Percentiles rank a stretch among this genome's conserved stretches.
Evolutionary conservation across 2,329 filamentous ascomycete species (phyloP).

Genomic region (Hymenoscyphus occultus): DNA sequence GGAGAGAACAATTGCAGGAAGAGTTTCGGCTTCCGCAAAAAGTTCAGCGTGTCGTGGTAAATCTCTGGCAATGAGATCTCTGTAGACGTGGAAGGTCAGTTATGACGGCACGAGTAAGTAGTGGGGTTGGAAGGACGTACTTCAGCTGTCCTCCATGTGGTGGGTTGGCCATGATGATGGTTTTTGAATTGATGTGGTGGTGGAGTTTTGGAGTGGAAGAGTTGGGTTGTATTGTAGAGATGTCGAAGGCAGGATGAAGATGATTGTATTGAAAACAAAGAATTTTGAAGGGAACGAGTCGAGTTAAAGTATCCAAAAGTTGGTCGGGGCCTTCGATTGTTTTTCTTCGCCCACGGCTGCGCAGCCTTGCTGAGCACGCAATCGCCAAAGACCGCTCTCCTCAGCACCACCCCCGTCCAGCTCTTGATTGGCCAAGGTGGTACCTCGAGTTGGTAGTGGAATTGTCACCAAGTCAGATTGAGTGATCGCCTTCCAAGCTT

Average conservation of each 20-base stretch:
- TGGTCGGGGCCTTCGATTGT: slow-evolving; percentile 3
- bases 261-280: slow-evolving; percentile 12
- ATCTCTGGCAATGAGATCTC: slow-evolving; percentile 90
- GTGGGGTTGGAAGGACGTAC: slow-evolving; percentile 34
- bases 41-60: slow-evolving; percentile 78
- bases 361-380: slow-evolving; percentile 18
- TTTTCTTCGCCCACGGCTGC: slow-evolving; percentile 7
- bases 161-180: slow-evolving; percentile 57
- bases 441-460: neutral
- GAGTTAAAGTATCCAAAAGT: slow-evolving; percentile 7
- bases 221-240: neutral
- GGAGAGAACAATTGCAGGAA: slow-evolving; percentile 79
- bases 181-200: slow-evolving; percentile 26
- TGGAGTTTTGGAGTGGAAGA: neutral
- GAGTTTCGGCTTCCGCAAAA: slow-evolving; percentile 75
- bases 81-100: slow-evolving; percentile 19
- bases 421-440: neutral
- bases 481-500: neutral
- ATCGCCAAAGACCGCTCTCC: slow-evolving; percentile 6
- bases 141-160: slow-evolving; percentile 93
- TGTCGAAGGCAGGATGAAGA: slow-evolving; percentile 2
- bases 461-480: no score
- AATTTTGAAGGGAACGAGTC: neutral
- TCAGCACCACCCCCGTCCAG: neutral
- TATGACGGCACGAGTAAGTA: neutral